Base-by-base conservation (phyloP, 2,329 filamentous ascomycete genomes). In the Colletotrichum cereale region DNA sequence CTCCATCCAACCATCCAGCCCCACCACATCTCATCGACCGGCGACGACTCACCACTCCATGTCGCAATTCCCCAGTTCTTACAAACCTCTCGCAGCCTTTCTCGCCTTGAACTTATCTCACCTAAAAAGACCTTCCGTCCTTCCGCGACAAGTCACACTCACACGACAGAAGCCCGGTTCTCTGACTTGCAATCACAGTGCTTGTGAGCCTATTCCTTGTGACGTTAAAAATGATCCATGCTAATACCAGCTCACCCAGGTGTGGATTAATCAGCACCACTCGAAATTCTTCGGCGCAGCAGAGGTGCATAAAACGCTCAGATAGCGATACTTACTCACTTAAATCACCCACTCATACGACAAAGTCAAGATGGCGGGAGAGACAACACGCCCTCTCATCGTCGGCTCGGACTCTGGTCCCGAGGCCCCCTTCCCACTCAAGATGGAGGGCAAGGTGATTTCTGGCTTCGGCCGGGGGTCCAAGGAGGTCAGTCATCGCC, bases 381-480 rank as follows among this genome's bases (percentile, higher is more conserved):
- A 66, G 34, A 56, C 66, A n/a, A 50, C 70, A 12, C 91, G 94
- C 73, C 91, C 93, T 57, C 85, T 87, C 62, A 88, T 96, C 75
- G 89, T 94, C 71, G 96, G 96, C 67, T 86, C 91, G 11, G 89
- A 93, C 53, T 81, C 85, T 48, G 94, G 94, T 3, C 96, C 96
- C 16, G 86, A 90, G 76, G 62, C 89, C 7, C 96, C 96, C 0
- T 98, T 91, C 81, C 96, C 96, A 0, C 87, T 97, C 76, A 89
- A 88, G 75, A 91, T 98, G 83, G 91, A 93, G 73, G 96, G 96
- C 31, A 90, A 92, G 66, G 95, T 99, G 31, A 95, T 98, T 77
- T 92, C 93, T 77, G 96, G 96, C 42, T 98, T 98, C 81, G 96
- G 96, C 52, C 90, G 96, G 72, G 96, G 96, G 21, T 97, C 94